Conservation (phyloP, 495 filamentous ascomycete species). For the Annulohypoxylon maeteangense region DNA sequence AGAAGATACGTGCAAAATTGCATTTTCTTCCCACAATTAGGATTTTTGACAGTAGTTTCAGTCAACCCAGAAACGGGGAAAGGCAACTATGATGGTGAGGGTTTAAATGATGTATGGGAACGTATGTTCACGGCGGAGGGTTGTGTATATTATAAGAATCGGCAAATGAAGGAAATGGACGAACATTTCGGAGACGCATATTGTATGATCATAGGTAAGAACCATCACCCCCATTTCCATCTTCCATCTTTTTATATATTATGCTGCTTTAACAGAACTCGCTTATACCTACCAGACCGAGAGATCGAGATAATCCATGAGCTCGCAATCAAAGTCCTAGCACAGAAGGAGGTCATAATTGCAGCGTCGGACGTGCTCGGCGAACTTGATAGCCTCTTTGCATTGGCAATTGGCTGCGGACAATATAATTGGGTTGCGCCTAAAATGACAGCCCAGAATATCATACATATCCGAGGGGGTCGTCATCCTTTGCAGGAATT, state of each 20-base stretch:
- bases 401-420: slow-evolving; percentile 80
- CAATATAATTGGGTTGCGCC: slow-evolving; percentile 79
- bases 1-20: slow-evolving; percentile 67
- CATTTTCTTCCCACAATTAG: slow-evolving; percentile 90
- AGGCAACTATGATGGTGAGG: slow-evolving; percentile 73
- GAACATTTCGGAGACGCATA: slow-evolving; percentile 85
- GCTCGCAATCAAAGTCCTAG: slow-evolving; percentile 75
- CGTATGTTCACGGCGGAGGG: slow-evolving; percentile 78
- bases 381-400: slow-evolving; percentile 88
- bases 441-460: slow-evolving; percentile 73
- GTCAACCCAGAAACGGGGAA: slow-evolving; percentile 69
- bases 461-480: slow-evolving; percentile 82
- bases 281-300: slow-evolving; percentile 67
- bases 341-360: slow-evolving; percentile 74
- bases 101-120: slow-evolving; percentile 72
- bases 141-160: slow-evolving; percentile 87
- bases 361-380: slow-evolving; percentile 80
- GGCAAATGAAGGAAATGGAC: slow-evolving; percentile 85
- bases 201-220: slow-evolving; percentile 79
- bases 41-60: slow-evolving; percentile 84
- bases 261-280: neutral
- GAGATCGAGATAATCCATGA: slow-evolving; percentile 91
- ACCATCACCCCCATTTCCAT: neutral
- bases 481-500: slow-evolving; percentile 91
- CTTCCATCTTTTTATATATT: neutral